Conservation (phyloP, 805 yeast species). For the Cyberlindnera lachancei region DNA sequence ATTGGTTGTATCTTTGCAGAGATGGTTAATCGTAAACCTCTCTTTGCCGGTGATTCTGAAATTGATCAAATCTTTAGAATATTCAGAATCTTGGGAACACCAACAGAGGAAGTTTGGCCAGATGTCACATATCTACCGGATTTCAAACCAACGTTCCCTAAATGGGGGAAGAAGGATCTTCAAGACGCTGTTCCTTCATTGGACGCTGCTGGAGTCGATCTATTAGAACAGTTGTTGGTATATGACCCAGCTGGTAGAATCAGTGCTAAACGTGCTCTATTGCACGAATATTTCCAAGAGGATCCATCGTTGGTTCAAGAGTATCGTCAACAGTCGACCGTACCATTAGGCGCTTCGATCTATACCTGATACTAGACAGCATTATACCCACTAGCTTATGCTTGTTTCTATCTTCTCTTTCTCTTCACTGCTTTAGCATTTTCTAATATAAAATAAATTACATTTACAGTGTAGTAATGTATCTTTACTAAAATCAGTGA, state of each 20-base stretch:
- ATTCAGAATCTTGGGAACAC: constrained; percentile 89
- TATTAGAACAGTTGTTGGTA: constrained; percentile 68
- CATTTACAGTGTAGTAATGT: too few relatives aligned
- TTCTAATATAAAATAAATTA: too few relatives aligned
- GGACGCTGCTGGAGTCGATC: constrained; percentile 77
- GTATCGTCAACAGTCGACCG: constrained; percentile 20
- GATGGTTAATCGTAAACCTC: constrained; percentile 91
- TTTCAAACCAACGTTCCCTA: constrained; percentile 88
- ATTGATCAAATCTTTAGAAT: constrained; percentile 95
- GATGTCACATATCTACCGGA: constrained; percentile 88
- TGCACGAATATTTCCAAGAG: constrained; percentile 80
- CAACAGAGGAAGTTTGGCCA: constrained; percentile 91
- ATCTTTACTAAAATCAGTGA: background rate
- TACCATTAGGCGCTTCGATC: constrained; percentile 25
- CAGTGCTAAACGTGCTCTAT: constrained; percentile 86
- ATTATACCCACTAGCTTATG: background rate
- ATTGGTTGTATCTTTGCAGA: constrained; percentile 97
- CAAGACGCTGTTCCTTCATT: constrained; percentile 68
- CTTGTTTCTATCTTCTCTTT: background rate
- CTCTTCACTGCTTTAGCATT: background rate
- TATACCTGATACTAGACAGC: constrained; percentile 13
- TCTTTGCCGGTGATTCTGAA: constrained; percentile 96
- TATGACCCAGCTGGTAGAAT: constrained; percentile 93
- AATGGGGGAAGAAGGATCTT: constrained; percentile 72
- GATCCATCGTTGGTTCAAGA: constrained; percentile 26